phyloP scores from a whole-genome alignment of 2,329 filamentous ascomycete species.

The Nemania serpens region DNA sequence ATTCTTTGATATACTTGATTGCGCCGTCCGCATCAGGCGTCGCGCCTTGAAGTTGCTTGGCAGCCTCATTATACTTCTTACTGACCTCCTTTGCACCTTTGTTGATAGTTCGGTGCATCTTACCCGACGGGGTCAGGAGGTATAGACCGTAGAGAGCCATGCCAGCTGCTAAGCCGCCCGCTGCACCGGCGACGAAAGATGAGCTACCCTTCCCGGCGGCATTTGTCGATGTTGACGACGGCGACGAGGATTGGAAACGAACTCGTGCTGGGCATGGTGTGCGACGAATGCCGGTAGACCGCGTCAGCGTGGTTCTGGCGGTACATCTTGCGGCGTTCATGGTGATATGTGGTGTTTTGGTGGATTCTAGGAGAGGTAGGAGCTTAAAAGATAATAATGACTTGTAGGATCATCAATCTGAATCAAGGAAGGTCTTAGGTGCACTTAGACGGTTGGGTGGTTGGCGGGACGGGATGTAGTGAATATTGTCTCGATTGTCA shows the following conservation, averaged over 20 bases:
- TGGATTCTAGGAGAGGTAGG: background rate
- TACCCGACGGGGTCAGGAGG: constrained; percentile 51
- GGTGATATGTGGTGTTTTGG: background rate
- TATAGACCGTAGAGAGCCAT: constrained; percentile 50
- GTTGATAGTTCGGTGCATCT: constrained; percentile 49
- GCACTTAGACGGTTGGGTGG: background rate
- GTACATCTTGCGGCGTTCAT: constrained; percentile 26
- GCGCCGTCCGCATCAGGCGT: constrained; percentile 71
- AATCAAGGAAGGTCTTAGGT: background rate
- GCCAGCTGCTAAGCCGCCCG: constrained; percentile 51
- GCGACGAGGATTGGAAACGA: constrained; percentile 49
- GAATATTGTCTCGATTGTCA: too few relatives aligned
- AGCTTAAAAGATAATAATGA: background rate
- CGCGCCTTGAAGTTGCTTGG: constrained; percentile 63
- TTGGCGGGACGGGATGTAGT: background rate
- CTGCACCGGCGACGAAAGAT: constrained; percentile 48
- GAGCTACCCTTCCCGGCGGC: constrained; percentile 32
- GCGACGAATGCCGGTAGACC: constrained; percentile 25
- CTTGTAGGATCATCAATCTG: background rate
- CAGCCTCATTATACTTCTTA: constrained; percentile 63
- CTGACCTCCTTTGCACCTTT: constrained; percentile 59
- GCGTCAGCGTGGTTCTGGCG: constrained; percentile 15
- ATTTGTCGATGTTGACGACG: constrained; percentile 35
- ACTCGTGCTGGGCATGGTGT: constrained; percentile 29
- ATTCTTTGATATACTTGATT: constrained; percentile 66